Percentiles rank a stretch among this genome's conserved stretches.
These are phyloP conservation scores for Aspergillus amoenus DNA, from an alignment of 2,329 filamentous ascomycete genomes.

Conservation along the genomic window DNA sequence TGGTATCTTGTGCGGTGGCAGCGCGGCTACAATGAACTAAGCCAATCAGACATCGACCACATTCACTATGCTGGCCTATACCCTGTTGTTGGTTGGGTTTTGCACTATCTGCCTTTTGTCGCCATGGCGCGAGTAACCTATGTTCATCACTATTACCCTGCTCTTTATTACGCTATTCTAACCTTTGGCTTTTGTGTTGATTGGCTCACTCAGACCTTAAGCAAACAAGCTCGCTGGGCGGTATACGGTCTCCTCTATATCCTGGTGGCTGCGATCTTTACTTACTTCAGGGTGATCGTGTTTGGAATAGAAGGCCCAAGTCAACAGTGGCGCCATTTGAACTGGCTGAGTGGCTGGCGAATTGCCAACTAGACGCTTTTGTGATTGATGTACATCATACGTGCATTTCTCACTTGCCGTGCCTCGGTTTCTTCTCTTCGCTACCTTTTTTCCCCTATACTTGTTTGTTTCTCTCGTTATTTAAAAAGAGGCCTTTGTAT, in stretches of 20 bases:
- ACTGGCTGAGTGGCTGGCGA: conserved; percentile 88
- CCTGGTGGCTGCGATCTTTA: conserved; percentile 75
- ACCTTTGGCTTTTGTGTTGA: conserved; percentile 84
- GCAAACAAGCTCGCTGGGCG: conserved; percentile 61
- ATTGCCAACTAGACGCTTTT: conserved; percentile 55
- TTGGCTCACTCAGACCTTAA: conserved; percentile 71
- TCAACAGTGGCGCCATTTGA: conserved; percentile 83
- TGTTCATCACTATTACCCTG: conserved; percentile 98
- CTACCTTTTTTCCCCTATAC: not conserved
- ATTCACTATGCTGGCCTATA: conserved; percentile 94
- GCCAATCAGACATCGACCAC: conserved; percentile 77
- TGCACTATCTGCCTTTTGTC: conserved; percentile 94
- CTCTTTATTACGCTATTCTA: conserved; percentile 94
- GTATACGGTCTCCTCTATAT: conserved; percentile 75
- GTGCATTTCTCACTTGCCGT: not conserved
- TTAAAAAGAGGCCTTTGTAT: conserved; percentile 4
- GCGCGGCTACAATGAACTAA: conserved; percentile 84
- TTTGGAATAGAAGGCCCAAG: conserved; percentile 92
- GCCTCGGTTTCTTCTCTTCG: not conserved
- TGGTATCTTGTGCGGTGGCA: conserved; percentile 97
- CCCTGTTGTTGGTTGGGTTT: conserved; percentile 87
- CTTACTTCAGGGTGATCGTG: conserved; percentile 88
- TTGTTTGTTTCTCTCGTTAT: not conserved
- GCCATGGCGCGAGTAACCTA: conserved; percentile 99
- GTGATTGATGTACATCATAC: not conserved